Evolutionary conservation across 306 rosid genomes (phyloP).

Genomic region (Vigna nakashimae): DNA sequence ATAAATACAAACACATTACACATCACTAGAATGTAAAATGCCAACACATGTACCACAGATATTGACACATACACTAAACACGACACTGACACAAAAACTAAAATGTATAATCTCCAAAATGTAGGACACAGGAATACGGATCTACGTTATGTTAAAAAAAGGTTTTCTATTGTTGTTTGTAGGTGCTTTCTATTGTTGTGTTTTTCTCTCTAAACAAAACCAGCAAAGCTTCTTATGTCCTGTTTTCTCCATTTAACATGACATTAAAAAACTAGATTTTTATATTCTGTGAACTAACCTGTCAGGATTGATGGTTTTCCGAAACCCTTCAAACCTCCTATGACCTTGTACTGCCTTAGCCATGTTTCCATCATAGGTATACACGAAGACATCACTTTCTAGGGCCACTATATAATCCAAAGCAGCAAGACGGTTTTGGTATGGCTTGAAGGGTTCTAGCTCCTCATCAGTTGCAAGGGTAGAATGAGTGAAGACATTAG

Average conservation of each 20-base stretch:
- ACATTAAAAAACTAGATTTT: not conserved
- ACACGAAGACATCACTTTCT: constrained; percentile 93
- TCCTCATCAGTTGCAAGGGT: constrained; percentile 89
- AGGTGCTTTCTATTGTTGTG: no score
- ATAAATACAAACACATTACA: not conserved
- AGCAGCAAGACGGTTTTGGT: constrained; percentile 95
- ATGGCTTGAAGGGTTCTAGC: constrained; percentile 76
- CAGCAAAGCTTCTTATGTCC: no score
- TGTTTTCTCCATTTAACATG: not conserved
- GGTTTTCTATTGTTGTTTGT: no score
- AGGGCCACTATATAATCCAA: constrained; percentile 89
- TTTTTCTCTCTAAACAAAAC: no score
- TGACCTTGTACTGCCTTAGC: constrained; percentile 99
- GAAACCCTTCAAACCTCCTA: constrained; percentile 87
- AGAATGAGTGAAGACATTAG: constrained; percentile 80
- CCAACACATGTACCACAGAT: not conserved
- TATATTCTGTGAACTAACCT: constrained; percentile 57
- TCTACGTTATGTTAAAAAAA: no score
- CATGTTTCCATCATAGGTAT: constrained; percentile 98
- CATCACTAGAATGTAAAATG: constrained; percentile 21
- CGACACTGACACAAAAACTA: no score
- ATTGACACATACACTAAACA: no score
- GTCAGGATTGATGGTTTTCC: constrained; percentile 91
- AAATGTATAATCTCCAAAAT: no score
- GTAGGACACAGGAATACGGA: no score